Conservation (phyloP, 2,329 filamentous ascomycete species). For the Venturia asperata region DNA sequence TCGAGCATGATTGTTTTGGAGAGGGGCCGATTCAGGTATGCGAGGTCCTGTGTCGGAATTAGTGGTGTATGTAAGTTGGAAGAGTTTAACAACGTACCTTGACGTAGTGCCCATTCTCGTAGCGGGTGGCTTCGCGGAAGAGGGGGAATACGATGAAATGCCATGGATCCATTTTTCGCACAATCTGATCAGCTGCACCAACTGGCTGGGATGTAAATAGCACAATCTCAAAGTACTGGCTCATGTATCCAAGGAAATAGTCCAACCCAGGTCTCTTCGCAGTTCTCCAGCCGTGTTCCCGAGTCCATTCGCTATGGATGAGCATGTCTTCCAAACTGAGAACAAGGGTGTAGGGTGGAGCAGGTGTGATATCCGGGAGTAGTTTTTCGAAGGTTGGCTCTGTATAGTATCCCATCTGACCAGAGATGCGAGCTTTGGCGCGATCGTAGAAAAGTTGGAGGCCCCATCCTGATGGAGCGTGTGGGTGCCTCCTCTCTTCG, state of each 20-base stretch:
- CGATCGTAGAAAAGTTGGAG: constrained; percentile 72
- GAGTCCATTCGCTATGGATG: constrained; percentile 88
- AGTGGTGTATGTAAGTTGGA: neutral
- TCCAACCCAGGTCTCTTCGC: constrained; percentile 93
- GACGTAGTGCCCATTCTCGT: constrained; percentile 90
- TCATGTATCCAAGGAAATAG: constrained; percentile 94
- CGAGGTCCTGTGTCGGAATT: constrained; percentile 62
- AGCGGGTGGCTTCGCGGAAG: constrained; percentile 93
- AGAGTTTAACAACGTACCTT: constrained; percentile 54
- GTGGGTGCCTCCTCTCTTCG: constrained; percentile 60
- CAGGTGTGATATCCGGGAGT: constrained; percentile 61
- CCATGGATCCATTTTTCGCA: constrained; percentile 91
- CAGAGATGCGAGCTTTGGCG: constrained; percentile 63
- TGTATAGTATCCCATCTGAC: constrained; percentile 85
- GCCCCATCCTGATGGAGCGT: constrained; percentile 75
- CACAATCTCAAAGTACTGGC: constrained; percentile 96
- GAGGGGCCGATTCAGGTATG: constrained; percentile 90
- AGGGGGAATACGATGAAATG: constrained; percentile 92
- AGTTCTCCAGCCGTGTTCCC: constrained; percentile 89
- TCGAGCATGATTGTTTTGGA: constrained; percentile 95
- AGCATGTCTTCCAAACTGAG: constrained; percentile 89
- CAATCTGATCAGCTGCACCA: constrained; percentile 75
- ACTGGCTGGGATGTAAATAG: constrained; percentile 88
- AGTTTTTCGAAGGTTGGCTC: constrained; percentile 93
- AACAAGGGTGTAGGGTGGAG: constrained; percentile 85